Evolutionary conservation across 2,329 filamentous ascomycete genomes (phyloP).

Genomic region (Alternaria gaisen): DNA sequence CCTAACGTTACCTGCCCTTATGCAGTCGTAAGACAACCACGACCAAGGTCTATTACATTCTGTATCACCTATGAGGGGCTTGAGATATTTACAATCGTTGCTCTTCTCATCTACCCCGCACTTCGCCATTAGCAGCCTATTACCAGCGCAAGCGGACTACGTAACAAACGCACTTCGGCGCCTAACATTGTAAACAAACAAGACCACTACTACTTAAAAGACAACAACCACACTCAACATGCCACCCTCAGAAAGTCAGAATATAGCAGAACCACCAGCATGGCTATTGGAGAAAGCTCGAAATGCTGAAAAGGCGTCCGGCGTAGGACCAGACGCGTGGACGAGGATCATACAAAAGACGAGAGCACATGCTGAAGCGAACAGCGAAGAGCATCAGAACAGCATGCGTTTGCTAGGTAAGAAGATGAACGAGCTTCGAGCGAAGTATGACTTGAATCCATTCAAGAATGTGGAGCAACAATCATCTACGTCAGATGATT

Average conservation of each 20-base stretch:
- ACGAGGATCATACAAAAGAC: constrained; percentile 4
- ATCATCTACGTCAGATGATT: neutral
- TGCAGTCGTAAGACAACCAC: neutral
- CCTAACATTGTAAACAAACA: neutral
- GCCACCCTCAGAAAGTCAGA: neutral
- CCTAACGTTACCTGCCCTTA: neutral
- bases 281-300: constrained; percentile 12
- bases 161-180: constrained; percentile 1
- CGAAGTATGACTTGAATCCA: neutral
- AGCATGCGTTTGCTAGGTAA: neutral
- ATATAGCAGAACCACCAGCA: neutral
- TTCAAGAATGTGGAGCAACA: neutral
- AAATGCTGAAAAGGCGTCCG: neutral
- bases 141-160: neutral
- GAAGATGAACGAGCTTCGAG: neutral
- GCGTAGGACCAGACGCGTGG: neutral
- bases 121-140: neutral
- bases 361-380: neutral
- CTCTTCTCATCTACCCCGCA: neutral
- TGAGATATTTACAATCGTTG: neutral
- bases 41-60: neutral
- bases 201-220: neutral
- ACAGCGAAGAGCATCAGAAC: constrained; percentile 1
- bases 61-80: neutral
- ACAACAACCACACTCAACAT: constrained; percentile 5